Percentiles rank a stretch among this genome's conserved stretches.
Evolutionary conservation across 345 rosid species (phyloP).

Genomic region (Corchorus olitorius): DNA sequence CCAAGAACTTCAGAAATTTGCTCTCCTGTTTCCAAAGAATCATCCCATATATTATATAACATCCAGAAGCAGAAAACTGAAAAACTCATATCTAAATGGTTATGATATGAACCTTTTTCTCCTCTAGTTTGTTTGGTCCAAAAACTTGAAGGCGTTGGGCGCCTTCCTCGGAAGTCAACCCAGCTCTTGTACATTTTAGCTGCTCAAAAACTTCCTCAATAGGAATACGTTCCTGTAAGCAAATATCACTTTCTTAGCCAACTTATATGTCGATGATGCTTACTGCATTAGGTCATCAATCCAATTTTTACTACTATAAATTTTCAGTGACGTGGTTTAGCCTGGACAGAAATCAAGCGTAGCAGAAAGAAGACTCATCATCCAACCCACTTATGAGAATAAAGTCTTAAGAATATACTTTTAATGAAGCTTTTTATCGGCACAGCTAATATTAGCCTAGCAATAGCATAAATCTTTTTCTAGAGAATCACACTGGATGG

Average conservation of each 20-base stretch:
- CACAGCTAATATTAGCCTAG: not conserved
- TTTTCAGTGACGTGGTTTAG: not conserved
- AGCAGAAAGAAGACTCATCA: not conserved
- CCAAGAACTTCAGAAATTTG: conserved; percentile 82
- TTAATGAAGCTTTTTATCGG: not conserved
- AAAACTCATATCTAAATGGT: not conserved
- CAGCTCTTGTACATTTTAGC: conserved; percentile 55
- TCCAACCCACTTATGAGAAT: not conserved
- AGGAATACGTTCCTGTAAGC: conserved; percentile 64
- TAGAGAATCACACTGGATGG: not conserved
- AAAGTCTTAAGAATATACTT: not conserved
- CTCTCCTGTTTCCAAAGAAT: conserved; percentile 54
- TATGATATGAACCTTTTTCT: conserved; percentile 61
- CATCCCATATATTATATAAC: conserved; percentile 7
- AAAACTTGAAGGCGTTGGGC: conserved; percentile 66
- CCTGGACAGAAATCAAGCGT: not conserved
- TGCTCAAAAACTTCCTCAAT: conserved; percentile 82
- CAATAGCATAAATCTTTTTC: not conserved
- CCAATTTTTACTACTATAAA: not conserved
- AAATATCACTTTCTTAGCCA: conserved; percentile 11
- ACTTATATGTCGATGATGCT: not conserved
- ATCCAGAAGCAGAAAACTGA: not conserved
- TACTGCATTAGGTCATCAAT: not conserved
- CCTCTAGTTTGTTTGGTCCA: conserved; percentile 94
- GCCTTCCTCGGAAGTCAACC: conserved; percentile 69